Evolutionary conservation across 352 stramenopile genomes (phyloP).

Genomic region (Phytophthora sansomeana): DNA sequence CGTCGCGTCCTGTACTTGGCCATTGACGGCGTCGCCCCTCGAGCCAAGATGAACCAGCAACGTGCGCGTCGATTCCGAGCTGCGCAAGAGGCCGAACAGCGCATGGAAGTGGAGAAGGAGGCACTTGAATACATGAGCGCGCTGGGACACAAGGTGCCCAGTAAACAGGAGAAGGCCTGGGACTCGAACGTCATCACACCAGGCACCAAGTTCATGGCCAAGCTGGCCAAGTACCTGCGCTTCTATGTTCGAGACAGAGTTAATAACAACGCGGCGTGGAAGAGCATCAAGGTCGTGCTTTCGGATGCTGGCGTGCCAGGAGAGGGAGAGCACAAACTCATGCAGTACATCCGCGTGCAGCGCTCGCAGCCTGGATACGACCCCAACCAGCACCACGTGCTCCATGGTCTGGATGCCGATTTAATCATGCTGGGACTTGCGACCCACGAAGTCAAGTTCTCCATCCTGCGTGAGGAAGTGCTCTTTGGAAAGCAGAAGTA

Average conservation of each 20-base stretch:
- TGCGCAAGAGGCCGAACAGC: constrained; percentile 96
- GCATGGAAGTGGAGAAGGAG: constrained; percentile 92
- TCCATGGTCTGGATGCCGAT: constrained; percentile 99
- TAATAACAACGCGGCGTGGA: constrained; percentile 95
- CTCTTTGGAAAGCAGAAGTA: constrained; percentile 89
- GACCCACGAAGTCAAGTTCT: constrained; percentile 99
- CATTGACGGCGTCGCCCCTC: constrained; percentile 98
- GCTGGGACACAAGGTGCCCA: constrained; percentile 84
- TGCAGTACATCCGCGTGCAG: constrained; percentile 97
- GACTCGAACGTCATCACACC: constrained; percentile 99
- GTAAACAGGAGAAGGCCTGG: constrained; percentile 90
- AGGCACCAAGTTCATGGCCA: constrained; percentile 98
- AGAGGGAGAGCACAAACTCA: constrained; percentile 99
- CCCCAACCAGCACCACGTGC: constrained; percentile 97
- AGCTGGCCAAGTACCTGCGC: constrained; percentile 91
- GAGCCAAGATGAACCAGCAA: constrained; percentile 99
- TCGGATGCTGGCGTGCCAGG: constrained; percentile 97
- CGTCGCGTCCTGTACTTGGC: constrained; percentile 97
- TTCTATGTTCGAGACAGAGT: constrained; percentile 95
- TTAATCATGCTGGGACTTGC: constrained; percentile 99
- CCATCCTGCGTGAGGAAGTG: constrained; percentile 97
- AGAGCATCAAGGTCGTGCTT: constrained; percentile 96
- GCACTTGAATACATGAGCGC: constrained; percentile 93
- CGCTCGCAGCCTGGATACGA: constrained; percentile 96
- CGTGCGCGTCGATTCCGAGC: constrained; percentile 96